These are phyloP conservation scores for Amanita subjunquillea DNA, from an alignment of 768 basidiomycete species.

Conservation along the genomic window DNA sequence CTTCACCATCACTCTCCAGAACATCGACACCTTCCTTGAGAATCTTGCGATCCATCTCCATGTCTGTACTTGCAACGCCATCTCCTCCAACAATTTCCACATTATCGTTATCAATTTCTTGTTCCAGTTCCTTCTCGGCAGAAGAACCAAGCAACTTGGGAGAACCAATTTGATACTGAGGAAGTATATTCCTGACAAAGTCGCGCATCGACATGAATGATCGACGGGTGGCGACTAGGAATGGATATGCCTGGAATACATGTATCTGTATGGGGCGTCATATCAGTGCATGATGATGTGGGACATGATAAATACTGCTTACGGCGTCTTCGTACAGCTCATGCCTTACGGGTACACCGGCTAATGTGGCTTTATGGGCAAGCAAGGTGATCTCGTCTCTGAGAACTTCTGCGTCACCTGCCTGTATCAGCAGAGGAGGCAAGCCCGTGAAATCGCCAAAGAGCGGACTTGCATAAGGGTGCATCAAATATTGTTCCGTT, in stretches of 20 bases:
- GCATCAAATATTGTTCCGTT: constrained; percentile 76
- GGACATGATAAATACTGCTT: constrained; percentile 15
- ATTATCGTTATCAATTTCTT: constrained; percentile 61
- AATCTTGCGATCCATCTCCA: constrained; percentile 29
- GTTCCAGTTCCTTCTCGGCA: constrained; percentile 51
- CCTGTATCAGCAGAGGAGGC: constrained; percentile 86
- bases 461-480: constrained; percentile 92
- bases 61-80: constrained; percentile 42
- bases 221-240: constrained; percentile 52
- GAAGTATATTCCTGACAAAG: constrained; percentile 55
- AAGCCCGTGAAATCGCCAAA: constrained; percentile 84
- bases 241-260: constrained; percentile 86
- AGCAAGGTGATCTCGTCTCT: constrained; percentile 87
- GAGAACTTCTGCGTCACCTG: constrained; percentile 92
- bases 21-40: constrained; percentile 17
- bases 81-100: constrained; percentile 66
- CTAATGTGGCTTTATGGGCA: constrained; percentile 84
- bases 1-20: constrained; percentile 18
- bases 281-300: not conserved
- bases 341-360: constrained; percentile 79
- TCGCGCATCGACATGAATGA: constrained; percentile 63
- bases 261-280: constrained; percentile 46
- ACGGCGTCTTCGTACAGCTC: constrained; percentile 91
- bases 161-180: constrained; percentile 36
- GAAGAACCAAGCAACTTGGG: constrained; percentile 42